A percentile compares a stretch with the other conserved stretches of the same genome.
Evolutionary conservation across 192 early-diverging fungal species (phyloP).

Genomic region (Dissophora globulifera): DNA sequence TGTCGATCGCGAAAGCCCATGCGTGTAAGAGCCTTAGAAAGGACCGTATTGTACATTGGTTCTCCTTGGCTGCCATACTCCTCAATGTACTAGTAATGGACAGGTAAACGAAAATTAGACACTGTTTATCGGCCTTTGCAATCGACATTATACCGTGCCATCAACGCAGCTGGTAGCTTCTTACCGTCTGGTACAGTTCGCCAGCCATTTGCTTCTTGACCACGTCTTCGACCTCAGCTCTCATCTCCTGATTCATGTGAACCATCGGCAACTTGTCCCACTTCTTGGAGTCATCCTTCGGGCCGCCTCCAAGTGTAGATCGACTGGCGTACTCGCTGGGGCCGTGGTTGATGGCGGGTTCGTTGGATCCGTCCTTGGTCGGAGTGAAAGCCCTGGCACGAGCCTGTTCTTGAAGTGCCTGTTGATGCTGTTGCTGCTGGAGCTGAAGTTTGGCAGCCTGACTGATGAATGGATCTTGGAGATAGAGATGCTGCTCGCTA

Average conservation of each 20-base stretch:
- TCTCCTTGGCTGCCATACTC: constrained; percentile 45
- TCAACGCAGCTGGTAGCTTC: too few relatives aligned
- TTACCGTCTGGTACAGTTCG: constrained; percentile 44
- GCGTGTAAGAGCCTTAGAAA: constrained; percentile 53
- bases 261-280: constrained; percentile 75
- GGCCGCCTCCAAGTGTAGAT: constrained; percentile 12
- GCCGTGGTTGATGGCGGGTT: constrained; percentile 4
- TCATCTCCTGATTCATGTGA: constrained; percentile 70
- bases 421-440: constrained; percentile 51
- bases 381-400: constrained; percentile 20
- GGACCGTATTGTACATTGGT: constrained; percentile 35
- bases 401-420: constrained; percentile 47
- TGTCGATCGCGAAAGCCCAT: constrained; percentile 81
- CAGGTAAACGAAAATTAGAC: too few relatives aligned
- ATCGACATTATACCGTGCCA: too few relatives aligned
- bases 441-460: constrained; percentile 55
- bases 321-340: constrained; percentile 39
- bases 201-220: constrained; percentile 64
- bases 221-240: constrained; percentile 71
- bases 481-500: constrained; percentile 65
- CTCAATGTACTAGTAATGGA: constrained; percentile 48
- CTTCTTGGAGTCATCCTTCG: constrained; percentile 47
- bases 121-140: too few relatives aligned
- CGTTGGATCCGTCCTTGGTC: constrained; percentile 9
- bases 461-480: constrained; percentile 82